Conservation (phyloP, 768 basidiomycete species). For the Artomyces pyxidatus region DNA sequence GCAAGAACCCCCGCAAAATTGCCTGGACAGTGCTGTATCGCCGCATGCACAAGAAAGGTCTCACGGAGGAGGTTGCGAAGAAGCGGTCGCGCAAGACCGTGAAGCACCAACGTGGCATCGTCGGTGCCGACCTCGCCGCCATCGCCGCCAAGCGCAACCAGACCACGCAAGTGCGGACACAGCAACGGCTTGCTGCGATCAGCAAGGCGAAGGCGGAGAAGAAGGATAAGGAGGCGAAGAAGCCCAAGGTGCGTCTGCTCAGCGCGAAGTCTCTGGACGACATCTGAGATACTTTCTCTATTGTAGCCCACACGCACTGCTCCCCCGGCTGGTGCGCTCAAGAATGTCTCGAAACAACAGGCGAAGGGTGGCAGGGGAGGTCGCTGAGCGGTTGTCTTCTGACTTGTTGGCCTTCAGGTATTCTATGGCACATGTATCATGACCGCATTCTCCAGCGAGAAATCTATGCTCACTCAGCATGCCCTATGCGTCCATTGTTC, state of each 20-base stretch:
- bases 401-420: conserved; percentile 1
- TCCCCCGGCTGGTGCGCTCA: conserved; percentile 47
- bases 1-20: conserved; percentile 99
- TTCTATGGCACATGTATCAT: conserved; percentile 8
- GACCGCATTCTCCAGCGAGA: not conserved
- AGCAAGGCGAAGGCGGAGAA: conserved; percentile 93
- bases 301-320: conserved; percentile 47
- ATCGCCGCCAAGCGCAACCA: conserved; percentile 93
- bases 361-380: conserved; percentile 88
- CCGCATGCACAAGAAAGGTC: conserved; percentile 99
- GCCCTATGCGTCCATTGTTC: not conserved
- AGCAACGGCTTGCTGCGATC: conserved; percentile 79
- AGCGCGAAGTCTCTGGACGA: not conserved
- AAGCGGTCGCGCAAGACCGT: conserved; percentile 95
- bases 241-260: conserved; percentile 58
- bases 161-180: conserved; percentile 74
- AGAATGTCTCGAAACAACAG: conserved; percentile 88
- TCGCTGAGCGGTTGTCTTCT: conserved; percentile 36
- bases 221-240: conserved; percentile 93
- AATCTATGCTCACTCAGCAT: not conserved
- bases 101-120: conserved; percentile 97
- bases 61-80: conserved; percentile 99
- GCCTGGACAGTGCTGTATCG: conserved; percentile 93
- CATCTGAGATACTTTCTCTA: not conserved
- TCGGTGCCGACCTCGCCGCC: conserved; percentile 87